A percentile compares a stretch with the other conserved stretches of the same genome.
Evolutionary conservation across 352 stramenopile genomes (phyloP).

Genomic region (Phytophthora multivora): DNA sequence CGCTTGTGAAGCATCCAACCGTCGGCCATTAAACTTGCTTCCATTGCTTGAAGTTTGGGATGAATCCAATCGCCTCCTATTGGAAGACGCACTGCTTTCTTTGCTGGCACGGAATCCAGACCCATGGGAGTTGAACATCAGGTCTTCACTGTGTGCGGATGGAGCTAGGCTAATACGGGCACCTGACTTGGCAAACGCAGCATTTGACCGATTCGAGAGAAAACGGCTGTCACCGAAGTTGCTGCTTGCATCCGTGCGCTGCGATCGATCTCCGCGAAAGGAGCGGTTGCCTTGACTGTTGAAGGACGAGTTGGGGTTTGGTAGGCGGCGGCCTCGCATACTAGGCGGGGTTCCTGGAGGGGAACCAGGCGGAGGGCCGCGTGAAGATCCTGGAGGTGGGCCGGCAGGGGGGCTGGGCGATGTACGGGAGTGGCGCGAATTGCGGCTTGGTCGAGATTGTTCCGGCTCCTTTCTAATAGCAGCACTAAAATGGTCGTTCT

Average conservation of each 20-base stretch:
- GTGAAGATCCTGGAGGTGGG: slow-evolving; percentile 6
- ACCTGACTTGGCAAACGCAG: slow-evolving; percentile 19
- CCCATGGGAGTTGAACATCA: slow-evolving; percentile 29
- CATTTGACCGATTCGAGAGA: slow-evolving; percentile 30
- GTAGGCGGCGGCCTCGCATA: slow-evolving; percentile 23
- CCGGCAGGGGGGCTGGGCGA: neutral
- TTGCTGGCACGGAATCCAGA: slow-evolving; percentile 15
- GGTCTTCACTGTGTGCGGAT: slow-evolving; percentile 29
- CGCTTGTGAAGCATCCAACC: slow-evolving; percentile 15
- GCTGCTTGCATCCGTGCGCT: slow-evolving; percentile 19
- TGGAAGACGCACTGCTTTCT: slow-evolving; percentile 12
- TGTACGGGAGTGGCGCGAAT: slow-evolving; percentile 14
- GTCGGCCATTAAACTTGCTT: slow-evolving; percentile 14
- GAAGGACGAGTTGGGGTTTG: slow-evolving; percentile 11
- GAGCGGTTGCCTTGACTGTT: slow-evolving; percentile 16
- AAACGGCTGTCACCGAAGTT: slow-evolving; percentile 22
- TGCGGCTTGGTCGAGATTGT: slow-evolving; percentile 3
- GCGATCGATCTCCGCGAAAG: slow-evolving; percentile 14
- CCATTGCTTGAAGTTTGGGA: slow-evolving; percentile 13
- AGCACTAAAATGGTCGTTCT: slow-evolving; percentile 5
- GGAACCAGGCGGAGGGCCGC: slow-evolving; percentile 15
- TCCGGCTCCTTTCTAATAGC: slow-evolving; percentile 11
- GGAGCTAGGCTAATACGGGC: slow-evolving; percentile 28
- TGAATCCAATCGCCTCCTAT: slow-evolving; percentile 7
- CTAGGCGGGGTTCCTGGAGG: slow-evolving; percentile 33